Evolutionary conservation across 306 rosid species (phyloP).

Genomic region (Lupinus albus): DNA sequence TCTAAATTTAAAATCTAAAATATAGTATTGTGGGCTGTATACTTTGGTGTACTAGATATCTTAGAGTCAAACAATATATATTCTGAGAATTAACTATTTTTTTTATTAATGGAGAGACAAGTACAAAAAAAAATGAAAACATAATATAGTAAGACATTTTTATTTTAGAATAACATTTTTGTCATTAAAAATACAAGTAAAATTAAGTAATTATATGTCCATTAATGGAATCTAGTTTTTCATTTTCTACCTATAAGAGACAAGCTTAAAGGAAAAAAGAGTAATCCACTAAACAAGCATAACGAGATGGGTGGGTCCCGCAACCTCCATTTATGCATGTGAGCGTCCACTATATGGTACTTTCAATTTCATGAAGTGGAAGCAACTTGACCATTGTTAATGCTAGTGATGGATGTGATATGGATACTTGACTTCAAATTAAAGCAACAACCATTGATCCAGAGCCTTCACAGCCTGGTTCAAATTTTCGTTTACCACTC

Average conservation of each 20-base stretch:
- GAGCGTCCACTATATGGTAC: constrained; percentile 44
- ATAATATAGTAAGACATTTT: too few relatives aligned
- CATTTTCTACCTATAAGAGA: too few relatives aligned
- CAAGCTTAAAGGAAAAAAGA: constrained; percentile 1
- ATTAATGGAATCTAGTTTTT: too few relatives aligned
- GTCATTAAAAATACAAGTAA: too few relatives aligned
- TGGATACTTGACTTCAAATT: constrained; percentile 11
- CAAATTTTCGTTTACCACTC: background rate
- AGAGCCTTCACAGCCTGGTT: background rate
- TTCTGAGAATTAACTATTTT: too few relatives aligned
- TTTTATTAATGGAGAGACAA: too few relatives aligned
- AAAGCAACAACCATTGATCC: background rate
- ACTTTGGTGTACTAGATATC: constrained; percentile 1
- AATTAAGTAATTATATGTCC: too few relatives aligned
- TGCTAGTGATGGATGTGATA: constrained; percentile 7
- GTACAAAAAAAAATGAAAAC: too few relatives aligned
- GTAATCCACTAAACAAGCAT: constrained; percentile 52
- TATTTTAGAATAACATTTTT: too few relatives aligned
- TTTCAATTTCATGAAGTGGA: constrained; percentile 15
- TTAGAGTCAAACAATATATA: constrained; percentile 11
- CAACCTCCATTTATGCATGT: constrained; percentile 42
- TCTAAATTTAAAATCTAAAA: too few relatives aligned
- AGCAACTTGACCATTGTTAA: background rate
- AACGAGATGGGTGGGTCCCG: constrained; percentile 57
- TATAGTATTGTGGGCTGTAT: constrained; percentile 17